Evolutionary conservation across 2,329 filamentous ascomycete species (phyloP).

Genomic region (Bipolaris gigantea): DNA sequence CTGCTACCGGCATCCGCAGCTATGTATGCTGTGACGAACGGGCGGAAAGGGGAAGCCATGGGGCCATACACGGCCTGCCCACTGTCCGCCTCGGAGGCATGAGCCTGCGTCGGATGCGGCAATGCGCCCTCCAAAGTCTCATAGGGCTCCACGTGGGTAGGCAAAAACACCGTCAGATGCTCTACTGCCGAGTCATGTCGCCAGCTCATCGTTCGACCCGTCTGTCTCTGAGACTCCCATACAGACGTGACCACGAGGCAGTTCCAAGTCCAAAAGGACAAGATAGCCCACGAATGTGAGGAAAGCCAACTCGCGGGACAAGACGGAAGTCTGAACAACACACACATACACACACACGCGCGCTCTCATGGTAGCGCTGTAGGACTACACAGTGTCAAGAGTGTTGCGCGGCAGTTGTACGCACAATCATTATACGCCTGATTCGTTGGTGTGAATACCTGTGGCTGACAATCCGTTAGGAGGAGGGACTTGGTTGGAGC

Average conservation of each 20-base stretch:
- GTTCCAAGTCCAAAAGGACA: constrained; percentile 9
- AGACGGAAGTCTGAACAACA: not conserved
- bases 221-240: constrained; percentile 12
- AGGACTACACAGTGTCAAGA: not conserved
- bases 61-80: constrained; percentile 10
- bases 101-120: constrained; percentile 11
- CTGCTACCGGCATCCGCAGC: constrained; percentile 26
- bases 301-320: not conserved
- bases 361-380: not conserved
- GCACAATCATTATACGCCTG: constrained; percentile 17
- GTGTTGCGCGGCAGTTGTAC: constrained; percentile 7
- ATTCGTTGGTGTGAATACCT: constrained; percentile 26
- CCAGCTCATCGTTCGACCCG: constrained; percentile 24
- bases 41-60: constrained; percentile 6
- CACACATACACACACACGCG: not conserved
- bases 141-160: constrained; percentile 8
- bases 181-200: constrained; percentile 15
- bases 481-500: constrained; percentile 11
- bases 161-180: constrained; percentile 4
- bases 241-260: constrained; percentile 19
- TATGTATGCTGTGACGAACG: constrained; percentile 22
- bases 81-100: constrained; percentile 13
- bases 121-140: constrained; percentile 11
- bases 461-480: constrained; percentile 27
- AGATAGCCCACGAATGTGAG: not conserved